These are phyloP conservation scores for Oehlia diaphana DNA, from an alignment of 192 early-diverging fungal genomes.

Conservation along the genomic window DNA sequence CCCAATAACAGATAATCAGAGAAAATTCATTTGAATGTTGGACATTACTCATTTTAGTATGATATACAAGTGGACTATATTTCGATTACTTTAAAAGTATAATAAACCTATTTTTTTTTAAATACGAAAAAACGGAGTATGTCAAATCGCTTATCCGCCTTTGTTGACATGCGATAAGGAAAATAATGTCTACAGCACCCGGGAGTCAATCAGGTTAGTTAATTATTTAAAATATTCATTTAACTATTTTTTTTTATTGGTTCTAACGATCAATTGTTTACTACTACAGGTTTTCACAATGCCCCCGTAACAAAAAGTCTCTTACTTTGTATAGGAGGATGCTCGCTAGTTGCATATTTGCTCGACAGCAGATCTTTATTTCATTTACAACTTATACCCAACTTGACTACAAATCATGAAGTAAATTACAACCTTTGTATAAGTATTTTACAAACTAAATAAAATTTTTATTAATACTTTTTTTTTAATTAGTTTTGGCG, in stretches of 20 bases:
- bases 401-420: constrained; percentile 61
- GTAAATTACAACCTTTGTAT: constrained; percentile 33
- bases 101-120: not conserved
- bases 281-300: constrained; percentile 58
- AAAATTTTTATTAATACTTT: not conserved
- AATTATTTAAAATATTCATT: not conserved
- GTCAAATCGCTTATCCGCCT: not conserved
- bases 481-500: constrained; percentile 55
- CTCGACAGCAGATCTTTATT: constrained; percentile 54
- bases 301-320: constrained; percentile 62
- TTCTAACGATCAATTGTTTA: not conserved
- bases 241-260: not conserved
- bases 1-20: too few relatives aligned
- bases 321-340: constrained; percentile 47
- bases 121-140: not conserved
- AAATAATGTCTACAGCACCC: not conserved
- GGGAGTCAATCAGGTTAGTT: not conserved
- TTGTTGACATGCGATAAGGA: not conserved
- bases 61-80: too few relatives aligned
- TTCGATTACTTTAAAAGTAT: not conserved
- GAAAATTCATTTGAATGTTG: too few relatives aligned
- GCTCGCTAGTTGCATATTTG: constrained; percentile 48
- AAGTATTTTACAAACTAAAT: not conserved
- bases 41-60: too few relatives aligned
- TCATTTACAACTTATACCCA: constrained; percentile 57